Evolutionary conservation across 176 grass and related monocot species (phyloP).

Genomic region (Paspalum vaginatum): DNA sequence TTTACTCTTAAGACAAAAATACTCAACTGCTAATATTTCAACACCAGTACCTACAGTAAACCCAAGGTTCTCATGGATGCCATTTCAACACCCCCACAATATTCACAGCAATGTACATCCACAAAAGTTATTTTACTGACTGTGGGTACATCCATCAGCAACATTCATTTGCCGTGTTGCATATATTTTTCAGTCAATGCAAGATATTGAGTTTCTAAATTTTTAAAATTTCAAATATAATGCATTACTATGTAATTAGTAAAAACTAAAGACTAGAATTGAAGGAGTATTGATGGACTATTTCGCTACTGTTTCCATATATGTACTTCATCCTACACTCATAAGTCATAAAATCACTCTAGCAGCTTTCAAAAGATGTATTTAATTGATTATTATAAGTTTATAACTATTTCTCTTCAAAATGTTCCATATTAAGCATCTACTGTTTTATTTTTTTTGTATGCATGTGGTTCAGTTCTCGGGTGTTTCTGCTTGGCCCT

Average conservation of each 20-base stretch:
- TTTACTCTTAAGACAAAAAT: too few species aligned
- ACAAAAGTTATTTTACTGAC: background rate
- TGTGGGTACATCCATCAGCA: background rate
- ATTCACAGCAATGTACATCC: background rate
- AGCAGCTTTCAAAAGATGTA: background rate
- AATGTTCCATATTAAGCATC: conserved; percentile 17
- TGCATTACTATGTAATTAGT: background rate
- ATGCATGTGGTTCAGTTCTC: conserved; percentile 64
- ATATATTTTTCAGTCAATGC: background rate
- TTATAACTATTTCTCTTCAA: conserved; percentile 9
- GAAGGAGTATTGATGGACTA: background rate
- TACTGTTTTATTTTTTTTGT: conserved; percentile 3
- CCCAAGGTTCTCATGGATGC: background rate
- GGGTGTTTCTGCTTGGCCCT: conserved; percentile 95
- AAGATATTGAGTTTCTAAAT: background rate
- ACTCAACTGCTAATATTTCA: background rate
- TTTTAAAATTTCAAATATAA: conserved; percentile 1
- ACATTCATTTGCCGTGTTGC: background rate
- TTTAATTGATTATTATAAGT: background rate
- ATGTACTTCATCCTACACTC: background rate
- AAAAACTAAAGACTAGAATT: conserved; percentile 33
- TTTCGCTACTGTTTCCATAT: conserved; percentile 19
- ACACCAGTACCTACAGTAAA: too few species aligned
- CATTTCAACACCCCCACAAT: background rate
- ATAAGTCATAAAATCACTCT: too few species aligned